phyloP scores from a whole-genome alignment of 2,329 filamentous ascomycete genomes.

The Ceratocystiopsis sp. region DNA sequence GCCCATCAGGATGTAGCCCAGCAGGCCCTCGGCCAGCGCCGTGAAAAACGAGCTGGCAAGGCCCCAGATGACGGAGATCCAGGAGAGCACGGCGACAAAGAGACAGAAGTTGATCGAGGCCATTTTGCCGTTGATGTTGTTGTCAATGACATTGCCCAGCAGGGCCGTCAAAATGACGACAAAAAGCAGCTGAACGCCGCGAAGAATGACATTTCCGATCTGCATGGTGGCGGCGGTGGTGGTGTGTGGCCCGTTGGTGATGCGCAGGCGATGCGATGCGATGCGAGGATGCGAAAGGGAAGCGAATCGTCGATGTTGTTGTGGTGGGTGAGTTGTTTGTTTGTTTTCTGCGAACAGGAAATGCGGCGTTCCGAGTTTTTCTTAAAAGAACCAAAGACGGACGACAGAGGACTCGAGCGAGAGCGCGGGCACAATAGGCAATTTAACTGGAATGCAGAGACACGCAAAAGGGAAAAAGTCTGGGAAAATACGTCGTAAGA shows the following conservation, averaged over 20 bases:
- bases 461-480: too few relatives aligned
- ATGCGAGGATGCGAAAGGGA: not conserved
- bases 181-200: slow-evolving; percentile 32
- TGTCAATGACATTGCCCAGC: slow-evolving; percentile 40
- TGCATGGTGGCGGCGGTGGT: slow-evolving; percentile 14
- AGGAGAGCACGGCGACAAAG: slow-evolving; percentile 50
- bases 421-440: too few relatives aligned
- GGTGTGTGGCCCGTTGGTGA: not conserved
- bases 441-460: too few relatives aligned
- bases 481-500: too few relatives aligned
- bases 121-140: slow-evolving; percentile 25
- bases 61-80: slow-evolving; percentile 48
- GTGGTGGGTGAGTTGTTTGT: too few relatives aligned
- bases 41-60: slow-evolving; percentile 38
- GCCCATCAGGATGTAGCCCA: slow-evolving; percentile 34
- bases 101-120: slow-evolving; percentile 47
- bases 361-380: not conserved
- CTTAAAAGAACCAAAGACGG: not conserved
- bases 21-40: slow-evolving; percentile 19
- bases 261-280: not conserved
- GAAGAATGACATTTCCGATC: slow-evolving; percentile 28
- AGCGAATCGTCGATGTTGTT: not conserved
- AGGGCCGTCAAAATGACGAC: slow-evolving; percentile 36
- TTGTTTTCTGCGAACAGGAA: too few relatives aligned
- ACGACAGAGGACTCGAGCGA: too few relatives aligned